phyloP scores from a whole-genome alignment of 805 yeast genomes.

The Aciculoconidium aculeatum region DNA sequence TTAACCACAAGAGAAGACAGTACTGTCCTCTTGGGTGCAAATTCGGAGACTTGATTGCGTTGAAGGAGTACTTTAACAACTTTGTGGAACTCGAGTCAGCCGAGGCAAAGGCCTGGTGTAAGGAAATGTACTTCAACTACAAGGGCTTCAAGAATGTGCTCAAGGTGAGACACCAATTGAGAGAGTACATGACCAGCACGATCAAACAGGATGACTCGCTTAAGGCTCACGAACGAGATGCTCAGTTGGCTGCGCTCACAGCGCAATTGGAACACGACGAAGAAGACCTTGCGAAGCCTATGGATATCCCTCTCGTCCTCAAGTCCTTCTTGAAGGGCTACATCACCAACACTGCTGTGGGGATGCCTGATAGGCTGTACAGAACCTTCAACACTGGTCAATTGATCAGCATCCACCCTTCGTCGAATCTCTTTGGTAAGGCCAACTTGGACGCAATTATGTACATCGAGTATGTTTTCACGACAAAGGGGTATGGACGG shows the following conservation, averaged over 20 bases:
- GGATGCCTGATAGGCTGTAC: conserved; percentile 91
- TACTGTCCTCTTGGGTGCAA: conserved; percentile 64
- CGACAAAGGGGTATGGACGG: conserved; percentile 89
- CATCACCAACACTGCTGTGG: conserved; percentile 85
- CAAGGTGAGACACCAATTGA: conserved; percentile 70
- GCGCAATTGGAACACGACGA: conserved; percentile 20
- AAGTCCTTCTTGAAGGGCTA: conserved; percentile 82
- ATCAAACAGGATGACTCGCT: conserved; percentile 36
- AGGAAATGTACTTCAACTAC: conserved; percentile 64
- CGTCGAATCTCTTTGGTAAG: conserved; percentile 79
- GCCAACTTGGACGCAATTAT: conserved; percentile 72
- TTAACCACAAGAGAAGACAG: conserved; percentile 67
- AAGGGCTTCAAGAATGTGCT: conserved; percentile 76
- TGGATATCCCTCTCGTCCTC: conserved; percentile 54
- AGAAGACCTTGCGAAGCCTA: conserved; percentile 19
- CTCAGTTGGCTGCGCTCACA: conserved; percentile 19
- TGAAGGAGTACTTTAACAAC: conserved; percentile 70
- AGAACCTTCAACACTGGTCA: conserved; percentile 83
- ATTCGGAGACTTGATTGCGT: conserved; percentile 78
- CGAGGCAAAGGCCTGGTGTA: conserved; percentile 80
- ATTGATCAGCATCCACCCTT: conserved; percentile 82
- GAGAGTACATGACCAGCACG: conserved; percentile 55
- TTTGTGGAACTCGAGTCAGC: conserved; percentile 34
- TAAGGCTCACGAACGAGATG: conserved; percentile 19
- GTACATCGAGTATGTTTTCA: conserved; percentile 92